phyloP scores from a whole-genome alignment of 306 rosid genomes.

The Prosopis cineraria region DNA sequence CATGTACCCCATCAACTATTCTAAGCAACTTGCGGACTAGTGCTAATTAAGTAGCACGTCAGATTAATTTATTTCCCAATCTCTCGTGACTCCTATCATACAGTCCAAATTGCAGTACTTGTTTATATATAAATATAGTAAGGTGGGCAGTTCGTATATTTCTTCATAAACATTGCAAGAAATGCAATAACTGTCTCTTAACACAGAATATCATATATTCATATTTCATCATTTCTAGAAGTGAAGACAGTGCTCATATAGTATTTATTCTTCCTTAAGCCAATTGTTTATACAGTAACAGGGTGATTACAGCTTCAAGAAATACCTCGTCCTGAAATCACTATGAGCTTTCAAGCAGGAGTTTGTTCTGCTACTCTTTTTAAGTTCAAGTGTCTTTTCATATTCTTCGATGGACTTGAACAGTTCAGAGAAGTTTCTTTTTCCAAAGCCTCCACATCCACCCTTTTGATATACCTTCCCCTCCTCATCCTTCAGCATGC shows the following conservation, averaged over 20 bases:
- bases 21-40: background rate
- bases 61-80: background rate
- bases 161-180: background rate
- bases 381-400: constrained; percentile 76
- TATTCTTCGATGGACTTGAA: constrained; percentile 93
- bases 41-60: background rate
- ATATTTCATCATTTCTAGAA: background rate
- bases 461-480: constrained; percentile 84
- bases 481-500: constrained; percentile 75
- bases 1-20: background rate
- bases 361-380: constrained; percentile 36
- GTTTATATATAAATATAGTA: background rate
- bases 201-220: background rate
- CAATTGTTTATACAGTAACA: background rate
- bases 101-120: background rate
- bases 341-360: constrained; percentile 25
- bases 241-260: background rate
- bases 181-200: background rate
- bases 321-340: background rate
- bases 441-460: constrained; percentile 95
- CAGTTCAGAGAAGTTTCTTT: constrained; percentile 93
- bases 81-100: background rate
- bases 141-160: background rate
- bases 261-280: background rate
- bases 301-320: constrained; percentile 26